phyloP scores from a whole-genome alignment of 202 grass and related monocot genomes.

The Panicum virgatum region DNA sequence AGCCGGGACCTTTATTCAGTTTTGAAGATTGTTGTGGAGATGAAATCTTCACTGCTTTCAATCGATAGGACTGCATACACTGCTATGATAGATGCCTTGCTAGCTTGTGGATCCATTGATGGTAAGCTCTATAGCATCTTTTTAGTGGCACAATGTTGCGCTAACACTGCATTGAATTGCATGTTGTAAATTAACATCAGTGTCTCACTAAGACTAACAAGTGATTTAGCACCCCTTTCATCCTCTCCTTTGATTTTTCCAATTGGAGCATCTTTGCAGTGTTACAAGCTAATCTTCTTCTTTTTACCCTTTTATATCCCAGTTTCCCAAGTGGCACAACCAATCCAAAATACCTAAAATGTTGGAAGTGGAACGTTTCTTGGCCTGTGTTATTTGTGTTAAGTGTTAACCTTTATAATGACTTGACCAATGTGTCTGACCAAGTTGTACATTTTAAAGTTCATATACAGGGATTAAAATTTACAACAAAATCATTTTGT shows the following conservation, averaged over 20 bases:
- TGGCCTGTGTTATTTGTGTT: not conserved
- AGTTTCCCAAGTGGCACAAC: constrained; percentile 1
- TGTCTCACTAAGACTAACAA: not conserved
- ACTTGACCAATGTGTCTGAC: not conserved
- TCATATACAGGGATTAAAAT: not conserved
- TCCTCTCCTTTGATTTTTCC: not conserved
- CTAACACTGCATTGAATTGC: not conserved
- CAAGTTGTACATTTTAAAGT: not conserved
- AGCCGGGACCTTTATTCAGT: constrained; percentile 69
- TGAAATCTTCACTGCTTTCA: constrained; percentile 68
- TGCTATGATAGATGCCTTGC: constrained; percentile 80
- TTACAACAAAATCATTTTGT: not conserved
- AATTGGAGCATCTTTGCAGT: not conserved
- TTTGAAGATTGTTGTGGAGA: constrained; percentile 81
- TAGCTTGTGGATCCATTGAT: constrained; percentile 71
- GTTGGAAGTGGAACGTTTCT: not conserved
- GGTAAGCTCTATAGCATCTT: constrained; percentile 44
- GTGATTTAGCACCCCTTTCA: not conserved
- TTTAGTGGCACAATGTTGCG: constrained; percentile 19
- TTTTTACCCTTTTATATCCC: constrained; percentile 5
- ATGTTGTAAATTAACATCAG: constrained; percentile 15
- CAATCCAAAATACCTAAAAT: not conserved
- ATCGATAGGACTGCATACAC: constrained; percentile 91
- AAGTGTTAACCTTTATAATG: not conserved
- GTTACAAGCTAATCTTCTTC: not conserved